Percentiles rank a stretch among this genome's conserved stretches.
Evolutionary conservation across 768 basidiomycete species (phyloP).

Genomic region (Suillus subaureus): DNA sequence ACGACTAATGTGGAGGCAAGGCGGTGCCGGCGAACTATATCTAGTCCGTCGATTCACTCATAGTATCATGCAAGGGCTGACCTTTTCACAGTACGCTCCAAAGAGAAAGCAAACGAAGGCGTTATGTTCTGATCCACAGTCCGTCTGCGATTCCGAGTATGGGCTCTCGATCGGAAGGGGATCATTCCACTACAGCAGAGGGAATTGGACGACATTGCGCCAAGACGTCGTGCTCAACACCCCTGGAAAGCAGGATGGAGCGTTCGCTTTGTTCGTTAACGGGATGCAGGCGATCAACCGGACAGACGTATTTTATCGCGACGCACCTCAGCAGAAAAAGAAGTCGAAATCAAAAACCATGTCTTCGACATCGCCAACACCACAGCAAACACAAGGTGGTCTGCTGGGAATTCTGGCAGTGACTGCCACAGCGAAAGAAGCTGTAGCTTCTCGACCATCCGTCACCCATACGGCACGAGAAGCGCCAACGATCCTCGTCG

Average conservation of each 20-base stretch:
- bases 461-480: not conserved
- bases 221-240: slow-evolving; percentile 77
- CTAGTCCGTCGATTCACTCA: slow-evolving; percentile 48
- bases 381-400: slow-evolving; percentile 2
- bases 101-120: slow-evolving; percentile 64
- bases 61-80: not conserved
- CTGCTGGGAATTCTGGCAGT: not conserved
- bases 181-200: slow-evolving; percentile 60
- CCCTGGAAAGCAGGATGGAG: slow-evolving; percentile 69
- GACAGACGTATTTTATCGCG: slow-evolving; percentile 65
- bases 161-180: slow-evolving; percentile 79
- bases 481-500: not conserved
- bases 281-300: slow-evolving; percentile 54
- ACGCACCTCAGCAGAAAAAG: slow-evolving; percentile 24
- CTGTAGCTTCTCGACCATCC: not conserved
- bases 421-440: not conserved
- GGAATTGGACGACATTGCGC: slow-evolving; percentile 70
- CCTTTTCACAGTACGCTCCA: slow-evolving; percentile 62
- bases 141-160: slow-evolving; percentile 65
- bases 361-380: not conserved
- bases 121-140: slow-evolving; percentile 59
- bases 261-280: slow-evolving; percentile 65
- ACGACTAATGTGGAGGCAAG: slow-evolving; percentile 77
- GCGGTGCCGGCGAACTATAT: slow-evolving; percentile 76
- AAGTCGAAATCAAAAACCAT: slow-evolving; percentile 8